phyloP scores from a whole-genome alignment of 768 basidiomycete species.

The Collybia sordida region DNA sequence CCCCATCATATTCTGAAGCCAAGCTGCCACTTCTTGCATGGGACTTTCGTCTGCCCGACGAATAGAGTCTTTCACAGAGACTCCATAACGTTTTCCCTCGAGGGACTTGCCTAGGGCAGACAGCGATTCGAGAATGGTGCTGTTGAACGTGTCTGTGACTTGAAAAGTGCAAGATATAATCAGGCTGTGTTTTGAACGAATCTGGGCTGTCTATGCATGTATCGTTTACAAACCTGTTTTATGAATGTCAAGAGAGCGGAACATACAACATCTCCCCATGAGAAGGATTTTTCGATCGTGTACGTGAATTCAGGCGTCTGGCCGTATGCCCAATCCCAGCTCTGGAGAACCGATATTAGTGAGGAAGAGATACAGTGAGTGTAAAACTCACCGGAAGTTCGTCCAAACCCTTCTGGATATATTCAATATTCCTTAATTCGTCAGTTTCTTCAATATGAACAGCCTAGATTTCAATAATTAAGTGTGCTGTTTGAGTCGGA shows the following conservation, averaged over 20 bases:
- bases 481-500: background rate
- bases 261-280: conserved; percentile 52
- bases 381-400: conserved; percentile 63
- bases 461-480: conserved; percentile 25
- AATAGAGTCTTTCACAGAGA: conserved; percentile 14
- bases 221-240: background rate
- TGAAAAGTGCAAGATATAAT: conserved; percentile 48
- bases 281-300: conserved; percentile 39
- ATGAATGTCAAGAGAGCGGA: conserved; percentile 1
- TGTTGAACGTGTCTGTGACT: conserved; percentile 18
- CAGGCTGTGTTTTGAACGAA: conserved; percentile 66
- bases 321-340: conserved; percentile 92
- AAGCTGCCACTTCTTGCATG: conserved; percentile 13
- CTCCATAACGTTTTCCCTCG: conserved; percentile 35
- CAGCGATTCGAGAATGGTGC: background rate
- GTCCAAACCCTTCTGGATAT: conserved; percentile 66
- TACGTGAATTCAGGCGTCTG: conserved; percentile 94
- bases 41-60: conserved; percentile 7
- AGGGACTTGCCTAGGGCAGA: conserved; percentile 11
- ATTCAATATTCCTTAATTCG: conserved; percentile 44
- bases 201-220: conserved; percentile 37
- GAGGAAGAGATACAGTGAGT: background rate
- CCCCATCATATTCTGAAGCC: conserved; percentile 14
- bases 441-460: conserved; percentile 44
- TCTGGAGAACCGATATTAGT: conserved; percentile 40